Conservation (phyloP, 1,139 yeast genomes). For the Scheffersomyces titani region DNA sequence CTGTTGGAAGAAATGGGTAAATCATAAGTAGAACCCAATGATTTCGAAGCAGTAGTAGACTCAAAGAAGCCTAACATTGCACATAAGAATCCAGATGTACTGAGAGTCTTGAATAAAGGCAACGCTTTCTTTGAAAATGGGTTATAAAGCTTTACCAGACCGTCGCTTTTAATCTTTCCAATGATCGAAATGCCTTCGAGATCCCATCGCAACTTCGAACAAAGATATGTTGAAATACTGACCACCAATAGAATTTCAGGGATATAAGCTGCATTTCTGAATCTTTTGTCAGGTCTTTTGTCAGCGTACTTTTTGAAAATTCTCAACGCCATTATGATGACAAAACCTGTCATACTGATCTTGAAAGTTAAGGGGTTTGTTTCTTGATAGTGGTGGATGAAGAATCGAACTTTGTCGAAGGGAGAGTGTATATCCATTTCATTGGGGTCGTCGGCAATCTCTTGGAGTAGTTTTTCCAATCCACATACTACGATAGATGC, state of each 20-base stretch:
- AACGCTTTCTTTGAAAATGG: constrained; percentile 31
- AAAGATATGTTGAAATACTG: constrained; percentile 58
- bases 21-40: constrained; percentile 65
- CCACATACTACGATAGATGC: constrained; percentile 77
- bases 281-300: constrained; percentile 12
- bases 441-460: constrained; percentile 33
- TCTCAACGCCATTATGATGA: constrained; percentile 41
- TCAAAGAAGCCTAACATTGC: constrained; percentile 93
- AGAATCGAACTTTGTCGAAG: constrained; percentile 64
- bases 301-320: constrained; percentile 39
- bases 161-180: constrained; percentile 56
- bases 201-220: constrained; percentile 57
- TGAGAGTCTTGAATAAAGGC: constrained; percentile 41
- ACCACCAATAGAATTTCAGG: constrained; percentile 88
- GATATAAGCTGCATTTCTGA: constrained; percentile 48
- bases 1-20: constrained; percentile 72
- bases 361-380: constrained; percentile 53
- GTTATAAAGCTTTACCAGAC: constrained; percentile 27
- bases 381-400: constrained; percentile 40
- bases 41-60: constrained; percentile 89
- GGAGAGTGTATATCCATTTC: constrained; percentile 73
- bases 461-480: constrained; percentile 41
- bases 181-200: constrained; percentile 63
- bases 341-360: constrained; percentile 52
- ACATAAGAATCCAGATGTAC: constrained; percentile 66